phyloP scores from a whole-genome alignment of 192 early-diverging fungal genomes.

The Lunasporangiospora selenospora region DNA sequence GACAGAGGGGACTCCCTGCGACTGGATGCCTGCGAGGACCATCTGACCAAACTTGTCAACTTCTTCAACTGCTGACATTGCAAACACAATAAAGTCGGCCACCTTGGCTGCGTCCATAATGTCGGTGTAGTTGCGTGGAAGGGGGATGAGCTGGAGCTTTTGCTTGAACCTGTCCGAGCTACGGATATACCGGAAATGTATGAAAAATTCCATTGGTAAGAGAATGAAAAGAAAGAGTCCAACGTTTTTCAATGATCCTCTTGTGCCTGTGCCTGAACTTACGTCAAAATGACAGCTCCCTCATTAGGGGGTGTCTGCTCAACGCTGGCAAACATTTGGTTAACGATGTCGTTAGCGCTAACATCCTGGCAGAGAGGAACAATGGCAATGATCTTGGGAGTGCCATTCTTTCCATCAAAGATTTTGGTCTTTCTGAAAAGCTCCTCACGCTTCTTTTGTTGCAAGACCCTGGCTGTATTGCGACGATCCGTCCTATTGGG shows the following conservation, averaged over 20 bases:
- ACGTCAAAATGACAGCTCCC: conserved; percentile 48
- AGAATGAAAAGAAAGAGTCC: background rate
- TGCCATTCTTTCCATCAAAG: conserved; percentile 82
- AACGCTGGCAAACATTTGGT: conserved; percentile 56
- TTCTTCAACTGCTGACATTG: conserved; percentile 87
- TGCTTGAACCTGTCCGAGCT: conserved; percentile 89
- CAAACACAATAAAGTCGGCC: conserved; percentile 89
- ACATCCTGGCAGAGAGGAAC: conserved; percentile 89
- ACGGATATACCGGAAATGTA: conserved; percentile 12
- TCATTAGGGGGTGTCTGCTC: conserved; percentile 41
- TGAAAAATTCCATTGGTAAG: background rate
- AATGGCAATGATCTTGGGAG: conserved; percentile 91
- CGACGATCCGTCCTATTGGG: conserved; percentile 78
- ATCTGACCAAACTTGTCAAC: conserved; percentile 94
- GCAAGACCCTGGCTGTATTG: conserved; percentile 78
- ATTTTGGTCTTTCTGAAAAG: conserved; percentile 73
- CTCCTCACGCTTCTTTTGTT: conserved; percentile 85
- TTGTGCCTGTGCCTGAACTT: background rate
- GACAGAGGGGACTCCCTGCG: conserved; percentile 84
- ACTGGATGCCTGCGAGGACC: conserved; percentile 82
- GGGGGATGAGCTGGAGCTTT: conserved; percentile 82
- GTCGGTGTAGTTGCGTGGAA: conserved; percentile 80
- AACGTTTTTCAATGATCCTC: background rate
- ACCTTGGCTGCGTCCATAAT: conserved; percentile 91
- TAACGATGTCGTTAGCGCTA: conserved; percentile 57